Evolutionary conservation across 441 rosid species (phyloP).

Genomic region (Jatropha podagrica): DNA sequence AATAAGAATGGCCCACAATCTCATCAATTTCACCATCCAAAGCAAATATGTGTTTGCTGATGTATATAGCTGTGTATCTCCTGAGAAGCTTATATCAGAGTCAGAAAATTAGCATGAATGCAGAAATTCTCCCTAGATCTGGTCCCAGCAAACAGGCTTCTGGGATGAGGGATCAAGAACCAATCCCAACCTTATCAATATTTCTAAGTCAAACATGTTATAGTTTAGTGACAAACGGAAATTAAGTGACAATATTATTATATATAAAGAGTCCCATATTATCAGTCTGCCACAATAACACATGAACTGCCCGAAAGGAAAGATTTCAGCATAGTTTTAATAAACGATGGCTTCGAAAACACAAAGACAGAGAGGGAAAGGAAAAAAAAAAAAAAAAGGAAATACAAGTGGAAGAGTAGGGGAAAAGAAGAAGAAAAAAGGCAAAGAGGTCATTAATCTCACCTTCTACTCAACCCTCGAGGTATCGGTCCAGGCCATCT

Average conservation of each 20-base stretch:
- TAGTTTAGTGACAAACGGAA: background rate
- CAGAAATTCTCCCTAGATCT: background rate
- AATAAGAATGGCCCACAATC: conserved; percentile 76
- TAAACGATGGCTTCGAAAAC: conserved; percentile 4
- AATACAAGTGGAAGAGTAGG: background rate
- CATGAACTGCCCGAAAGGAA: background rate
- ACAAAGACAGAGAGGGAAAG: background rate
- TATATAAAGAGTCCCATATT: background rate
- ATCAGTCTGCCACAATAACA: conserved; percentile 1
- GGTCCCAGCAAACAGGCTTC: background rate
- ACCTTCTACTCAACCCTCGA: conserved; percentile 71
- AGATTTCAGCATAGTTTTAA: background rate
- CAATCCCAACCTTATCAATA: background rate
- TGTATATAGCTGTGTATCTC: conserved; percentile 68
- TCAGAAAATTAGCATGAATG: conserved; percentile 13
- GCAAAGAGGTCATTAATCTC: conserved; percentile 13
- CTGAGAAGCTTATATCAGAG: conserved; percentile 40
- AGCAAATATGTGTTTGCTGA: conserved; percentile 55
- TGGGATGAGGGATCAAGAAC: background rate
- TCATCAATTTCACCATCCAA: conserved; percentile 62
- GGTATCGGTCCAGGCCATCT: conserved; percentile 88
- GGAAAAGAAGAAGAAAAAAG: background rate
- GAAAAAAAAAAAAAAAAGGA: background rate
- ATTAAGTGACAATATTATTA: background rate
- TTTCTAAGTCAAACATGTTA: background rate